Evolutionary conservation across 805 yeast genomes (phyloP).

Genomic region (Suhomyces pyralidae): DNA sequence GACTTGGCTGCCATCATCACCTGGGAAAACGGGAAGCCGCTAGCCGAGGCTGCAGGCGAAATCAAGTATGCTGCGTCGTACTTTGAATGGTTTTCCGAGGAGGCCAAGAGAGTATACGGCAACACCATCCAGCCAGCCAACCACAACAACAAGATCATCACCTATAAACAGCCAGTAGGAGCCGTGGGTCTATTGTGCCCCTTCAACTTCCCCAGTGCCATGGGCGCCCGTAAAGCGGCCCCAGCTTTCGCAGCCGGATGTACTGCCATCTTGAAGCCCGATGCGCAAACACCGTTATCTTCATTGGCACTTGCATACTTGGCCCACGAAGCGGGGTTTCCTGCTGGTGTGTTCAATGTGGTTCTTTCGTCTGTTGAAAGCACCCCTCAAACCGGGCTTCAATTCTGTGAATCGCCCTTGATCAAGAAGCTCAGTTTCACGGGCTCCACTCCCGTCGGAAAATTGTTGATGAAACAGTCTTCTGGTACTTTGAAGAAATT

Average conservation of each 20-base stretch:
- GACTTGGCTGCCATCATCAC: slow-evolving; percentile 56
- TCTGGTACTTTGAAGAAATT: slow-evolving; percentile 57
- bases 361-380: slow-evolving; percentile 44
- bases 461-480: slow-evolving; percentile 55
- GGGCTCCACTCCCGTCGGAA: slow-evolving; percentile 63
- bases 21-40: slow-evolving; percentile 61
- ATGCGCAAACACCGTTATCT: slow-evolving; percentile 58
- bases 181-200: slow-evolving; percentile 63
- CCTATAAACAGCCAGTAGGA: slow-evolving; percentile 60
- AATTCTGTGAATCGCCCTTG: slow-evolving; percentile 45
- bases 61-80: slow-evolving; percentile 54
- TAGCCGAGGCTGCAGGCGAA: slow-evolving; percentile 54
- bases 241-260: slow-evolving; percentile 69
- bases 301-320: slow-evolving; percentile 56
- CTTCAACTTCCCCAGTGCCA: slow-evolving; percentile 66
- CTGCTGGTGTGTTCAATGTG: slow-evolving; percentile 55
- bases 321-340: slow-evolving; percentile 59
- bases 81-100: slow-evolving; percentile 49
- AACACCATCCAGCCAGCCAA: slow-evolving; percentile 54
- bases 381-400: slow-evolving; percentile 53
- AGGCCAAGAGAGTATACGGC: slow-evolving; percentile 56
- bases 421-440: slow-evolving; percentile 61
- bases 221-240: slow-evolving; percentile 64
- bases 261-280: slow-evolving; percentile 59
- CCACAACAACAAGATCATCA: slow-evolving; percentile 49